Percentiles rank a stretch among this genome's conserved stretches.
These are phyloP conservation scores for Metarhizium brunneum DNA, from an alignment of 2,329 filamentous ascomycete genomes.

Conservation along the genomic window DNA sequence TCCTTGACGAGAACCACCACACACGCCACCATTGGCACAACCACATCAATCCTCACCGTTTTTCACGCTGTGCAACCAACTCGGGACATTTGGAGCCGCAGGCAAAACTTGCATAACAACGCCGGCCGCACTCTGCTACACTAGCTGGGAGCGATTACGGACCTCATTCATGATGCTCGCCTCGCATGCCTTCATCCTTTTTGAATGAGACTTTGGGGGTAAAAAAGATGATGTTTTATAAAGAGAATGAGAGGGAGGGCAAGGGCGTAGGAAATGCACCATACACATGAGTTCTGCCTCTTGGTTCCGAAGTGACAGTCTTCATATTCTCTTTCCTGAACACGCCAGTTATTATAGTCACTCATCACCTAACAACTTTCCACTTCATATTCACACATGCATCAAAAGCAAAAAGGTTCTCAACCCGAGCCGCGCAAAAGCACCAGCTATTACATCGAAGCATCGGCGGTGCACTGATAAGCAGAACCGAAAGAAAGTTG, in stretches of 20 bases:
- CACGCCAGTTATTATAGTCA: no score
- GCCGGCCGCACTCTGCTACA: not conserved
- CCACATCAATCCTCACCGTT: conserved; percentile 6
- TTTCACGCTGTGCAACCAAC: conserved; percentile 2
- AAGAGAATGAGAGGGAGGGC: no score
- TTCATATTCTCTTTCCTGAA: no score
- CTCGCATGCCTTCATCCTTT: no score
- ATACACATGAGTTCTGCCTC: no score
- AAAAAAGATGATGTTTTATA: no score
- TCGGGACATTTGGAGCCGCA: not conserved
- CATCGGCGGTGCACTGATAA: not conserved
- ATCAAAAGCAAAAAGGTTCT: no score
- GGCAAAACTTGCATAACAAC: not conserved
- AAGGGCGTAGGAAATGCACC: no score
- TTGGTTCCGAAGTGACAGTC: no score
- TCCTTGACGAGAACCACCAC: not conserved
- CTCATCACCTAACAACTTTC: no score
- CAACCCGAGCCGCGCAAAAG: not conserved
- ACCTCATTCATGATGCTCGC: not conserved
- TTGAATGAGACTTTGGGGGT: no score
- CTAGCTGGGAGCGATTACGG: not conserved
- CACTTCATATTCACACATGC: no score
- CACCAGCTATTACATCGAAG: not conserved
- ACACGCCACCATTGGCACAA: not conserved
- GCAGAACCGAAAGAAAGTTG: not conserved